Evolutionary conservation across 345 rosid genomes (phyloP).

Genomic region (Dipteronia sinensis): DNA sequence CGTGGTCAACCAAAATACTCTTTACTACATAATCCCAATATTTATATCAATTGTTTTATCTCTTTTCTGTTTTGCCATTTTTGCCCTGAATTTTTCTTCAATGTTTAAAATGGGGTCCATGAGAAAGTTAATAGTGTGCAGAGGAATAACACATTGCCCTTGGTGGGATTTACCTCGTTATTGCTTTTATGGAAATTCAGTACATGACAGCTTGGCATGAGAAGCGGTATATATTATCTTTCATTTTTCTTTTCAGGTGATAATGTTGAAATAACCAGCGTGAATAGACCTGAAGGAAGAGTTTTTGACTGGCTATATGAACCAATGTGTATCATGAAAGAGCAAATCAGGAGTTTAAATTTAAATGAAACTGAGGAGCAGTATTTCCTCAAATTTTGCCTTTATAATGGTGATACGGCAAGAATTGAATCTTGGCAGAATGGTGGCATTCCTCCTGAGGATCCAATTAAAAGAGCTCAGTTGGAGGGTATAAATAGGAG

Average conservation of each 20-base stretch:
- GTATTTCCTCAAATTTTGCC: conserved; percentile 12
- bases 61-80: neutral
- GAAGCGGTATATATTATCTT: neutral
- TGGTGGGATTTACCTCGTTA: neutral
- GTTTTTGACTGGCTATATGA: conserved; percentile 30
- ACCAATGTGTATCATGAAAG: conserved; percentile 33
- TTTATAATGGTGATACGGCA: conserved; percentile 22
- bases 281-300: conserved; percentile 31
- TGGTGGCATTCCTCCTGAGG: conserved; percentile 25
- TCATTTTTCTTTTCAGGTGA: conserved; percentile 15
- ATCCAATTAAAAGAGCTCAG: conserved; percentile 27
- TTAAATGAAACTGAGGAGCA: conserved; percentile 17
- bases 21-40: neutral
- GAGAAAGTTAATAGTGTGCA: neutral
- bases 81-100: neutral
- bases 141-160: neutral
- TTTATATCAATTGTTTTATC: neutral
- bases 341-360: conserved; percentile 24
- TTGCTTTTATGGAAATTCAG: neutral
- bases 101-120: neutral
- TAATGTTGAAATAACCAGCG: conserved; percentile 23
- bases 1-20: neutral
- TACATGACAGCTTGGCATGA: neutral
- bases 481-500: conserved; percentile 32
- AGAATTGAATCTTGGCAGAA: conserved; percentile 22